Conservation (phyloP, 2,329 filamentous ascomycete species). For the Metarhizium rileyi region DNA sequence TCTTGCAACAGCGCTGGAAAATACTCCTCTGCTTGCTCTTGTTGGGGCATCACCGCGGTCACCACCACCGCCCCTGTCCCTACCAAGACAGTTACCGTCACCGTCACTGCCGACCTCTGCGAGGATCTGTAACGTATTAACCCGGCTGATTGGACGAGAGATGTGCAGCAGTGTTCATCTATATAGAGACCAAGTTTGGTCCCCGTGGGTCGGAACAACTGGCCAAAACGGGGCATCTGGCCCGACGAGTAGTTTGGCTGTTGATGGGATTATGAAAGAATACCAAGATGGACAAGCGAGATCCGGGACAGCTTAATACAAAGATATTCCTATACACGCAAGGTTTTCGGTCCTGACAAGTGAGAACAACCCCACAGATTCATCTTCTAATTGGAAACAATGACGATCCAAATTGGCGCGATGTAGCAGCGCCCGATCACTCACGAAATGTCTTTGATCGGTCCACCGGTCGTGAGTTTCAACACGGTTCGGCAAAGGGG, state of each 20-base stretch:
- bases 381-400: not conserved
- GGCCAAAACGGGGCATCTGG: not conserved
- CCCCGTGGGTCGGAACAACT: not conserved
- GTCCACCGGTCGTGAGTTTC: not conserved
- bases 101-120: slow-evolving; percentile 31
- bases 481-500: not conserved
- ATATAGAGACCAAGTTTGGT: not conserved
- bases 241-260: not conserved
- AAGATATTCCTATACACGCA: not conserved
- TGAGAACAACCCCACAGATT: not conserved
- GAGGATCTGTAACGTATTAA: slow-evolving; percentile 22
- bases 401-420: not conserved
- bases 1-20: slow-evolving; percentile 22
- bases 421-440: not conserved
- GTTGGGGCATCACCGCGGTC: slow-evolving; percentile 32
- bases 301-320: not conserved
- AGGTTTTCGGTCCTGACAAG: not conserved
- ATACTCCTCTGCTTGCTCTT: slow-evolving; percentile 34
- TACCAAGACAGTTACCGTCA: slow-evolving; percentile 31
- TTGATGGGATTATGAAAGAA: not conserved
- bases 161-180: not conserved
- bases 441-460: not conserved
- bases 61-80: slow-evolving; percentile 28
- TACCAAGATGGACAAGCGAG: not conserved
- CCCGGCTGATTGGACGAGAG: not conserved